phyloP scores from a whole-genome alignment of 192 early-diverging fungal genomes.

The Backusella parvicylindrica region DNA sequence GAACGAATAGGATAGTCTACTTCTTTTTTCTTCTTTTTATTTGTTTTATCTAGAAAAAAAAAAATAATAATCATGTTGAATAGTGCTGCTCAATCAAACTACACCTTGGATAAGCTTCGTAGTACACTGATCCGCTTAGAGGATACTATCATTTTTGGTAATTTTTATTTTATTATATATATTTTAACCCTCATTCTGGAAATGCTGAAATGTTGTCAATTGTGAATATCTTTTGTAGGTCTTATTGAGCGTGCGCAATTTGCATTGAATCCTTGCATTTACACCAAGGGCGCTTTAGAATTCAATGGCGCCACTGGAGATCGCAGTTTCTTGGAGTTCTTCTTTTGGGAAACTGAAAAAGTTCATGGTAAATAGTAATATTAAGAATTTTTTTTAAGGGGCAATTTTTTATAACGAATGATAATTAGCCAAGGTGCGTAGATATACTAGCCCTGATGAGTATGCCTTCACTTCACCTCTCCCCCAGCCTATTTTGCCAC shows the following conservation, averaged over 20 bases:
- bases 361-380: constrained; percentile 74
- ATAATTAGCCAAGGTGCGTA: constrained; percentile 56
- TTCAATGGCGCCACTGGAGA: constrained; percentile 56
- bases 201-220: neutral
- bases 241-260: constrained; percentile 95
- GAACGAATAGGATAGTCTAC: neutral
- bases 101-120: constrained; percentile 51
- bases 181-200: neutral
- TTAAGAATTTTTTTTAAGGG: neutral
- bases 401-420: neutral
- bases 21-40: neutral
- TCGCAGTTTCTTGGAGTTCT: constrained; percentile 85
- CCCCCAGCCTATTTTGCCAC: constrained; percentile 84
- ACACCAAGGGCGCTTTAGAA: constrained; percentile 62
- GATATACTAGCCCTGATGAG: constrained; percentile 91
- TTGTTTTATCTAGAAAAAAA: neutral
- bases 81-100: neutral
- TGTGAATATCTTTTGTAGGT: constrained; percentile 46
- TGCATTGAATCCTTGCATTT: constrained; percentile 77
- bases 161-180: too few species aligned
- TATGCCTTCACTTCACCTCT: constrained; percentile 85
- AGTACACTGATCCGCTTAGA: constrained; percentile 88
- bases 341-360: constrained; percentile 87
- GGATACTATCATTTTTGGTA: constrained; percentile 92
- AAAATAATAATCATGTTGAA: neutral